phyloP scores from a whole-genome alignment of 139 green algal species.

The Chlorella sp. region DNA sequence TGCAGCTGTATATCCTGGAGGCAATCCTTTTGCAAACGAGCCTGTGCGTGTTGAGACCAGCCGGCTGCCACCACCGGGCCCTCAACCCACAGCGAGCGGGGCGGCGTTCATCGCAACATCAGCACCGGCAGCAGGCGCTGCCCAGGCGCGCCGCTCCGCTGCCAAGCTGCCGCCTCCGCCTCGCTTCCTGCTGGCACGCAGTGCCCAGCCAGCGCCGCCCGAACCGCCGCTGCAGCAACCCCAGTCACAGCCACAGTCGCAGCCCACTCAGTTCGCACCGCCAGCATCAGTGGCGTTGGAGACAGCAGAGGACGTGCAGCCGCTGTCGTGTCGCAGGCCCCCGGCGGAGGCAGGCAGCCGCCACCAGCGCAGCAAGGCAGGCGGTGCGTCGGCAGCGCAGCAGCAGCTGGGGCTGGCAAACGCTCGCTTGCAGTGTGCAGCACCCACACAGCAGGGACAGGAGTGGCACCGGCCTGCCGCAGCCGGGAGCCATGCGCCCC shows the following conservation, averaged over 20 bases:
- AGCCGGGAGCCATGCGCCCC: background rate
- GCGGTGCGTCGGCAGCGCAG: background rate
- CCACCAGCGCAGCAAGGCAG: background rate
- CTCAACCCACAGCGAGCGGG: background rate
- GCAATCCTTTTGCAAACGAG: slow-evolving; percentile 9
- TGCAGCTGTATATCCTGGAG: background rate
- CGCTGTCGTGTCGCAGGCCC: background rate
- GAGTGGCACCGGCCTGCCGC: background rate
- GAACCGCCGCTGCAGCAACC: background rate
- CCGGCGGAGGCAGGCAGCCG: background rate
- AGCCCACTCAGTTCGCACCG: background rate
- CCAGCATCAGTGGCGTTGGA: no score
- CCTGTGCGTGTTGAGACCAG: background rate
- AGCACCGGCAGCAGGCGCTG: background rate
- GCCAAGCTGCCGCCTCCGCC: slow-evolving; percentile 27
- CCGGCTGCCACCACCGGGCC: no score
- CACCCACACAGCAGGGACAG: background rate
- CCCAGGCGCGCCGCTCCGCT: background rate
- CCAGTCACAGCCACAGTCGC: background rate
- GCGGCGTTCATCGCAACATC: background rate
- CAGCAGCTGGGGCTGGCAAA: background rate
- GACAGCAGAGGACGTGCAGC: background rate
- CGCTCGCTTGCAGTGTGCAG: background rate
- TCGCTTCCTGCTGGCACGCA: slow-evolving; percentile 3
- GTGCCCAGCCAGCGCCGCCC: background rate